phyloP scores from a whole-genome alignment of 768 basidiomycete genomes.

The Rhodosporidiobolus odoratus region DNA sequence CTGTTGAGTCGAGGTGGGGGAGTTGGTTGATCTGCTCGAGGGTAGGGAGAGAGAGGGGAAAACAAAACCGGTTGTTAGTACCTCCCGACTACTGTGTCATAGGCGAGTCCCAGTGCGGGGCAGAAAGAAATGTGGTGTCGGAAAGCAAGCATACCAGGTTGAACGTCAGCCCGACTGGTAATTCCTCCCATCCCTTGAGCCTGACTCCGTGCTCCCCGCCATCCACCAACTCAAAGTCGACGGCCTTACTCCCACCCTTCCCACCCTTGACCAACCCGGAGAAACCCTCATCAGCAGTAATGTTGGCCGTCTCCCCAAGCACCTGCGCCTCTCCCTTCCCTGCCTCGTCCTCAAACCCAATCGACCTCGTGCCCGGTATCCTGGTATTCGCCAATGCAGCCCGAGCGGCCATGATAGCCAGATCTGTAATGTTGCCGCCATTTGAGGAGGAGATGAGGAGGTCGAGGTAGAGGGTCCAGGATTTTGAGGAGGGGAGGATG shows the following conservation, averaged over 20 bases:
- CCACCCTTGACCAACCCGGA: conserved; percentile 57
- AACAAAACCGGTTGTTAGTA: no score
- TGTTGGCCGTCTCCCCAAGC: background rate
- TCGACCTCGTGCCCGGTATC: conserved; percentile 65
- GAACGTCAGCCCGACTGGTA: conserved; percentile 73
- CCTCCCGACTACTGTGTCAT: no score
- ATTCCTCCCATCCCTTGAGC: conserved; percentile 58
- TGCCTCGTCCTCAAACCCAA: conserved; percentile 54
- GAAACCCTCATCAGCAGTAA: conserved; percentile 48
- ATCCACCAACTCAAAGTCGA: conserved; percentile 80
- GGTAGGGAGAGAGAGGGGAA: background rate
- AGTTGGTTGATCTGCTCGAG: conserved; percentile 54
- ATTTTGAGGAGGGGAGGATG: conserved; percentile 57
- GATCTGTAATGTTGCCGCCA: conserved; percentile 53
- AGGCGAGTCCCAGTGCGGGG: no score
- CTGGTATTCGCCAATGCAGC: conserved; percentile 76
- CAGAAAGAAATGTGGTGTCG: background rate
- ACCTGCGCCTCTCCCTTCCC: conserved; percentile 16
- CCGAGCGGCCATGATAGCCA: conserved; percentile 69
- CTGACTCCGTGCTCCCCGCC: conserved; percentile 68
- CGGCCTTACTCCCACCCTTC: conserved; percentile 54
- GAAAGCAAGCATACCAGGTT: conserved; percentile 58
- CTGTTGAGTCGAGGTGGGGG: conserved; percentile 69
- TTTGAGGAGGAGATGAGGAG: conserved; percentile 60
- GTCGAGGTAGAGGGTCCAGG: conserved; percentile 73